Base-by-base conservation (phyloP, 768 basidiomycete species). In the Calocera viscosa region DNA sequence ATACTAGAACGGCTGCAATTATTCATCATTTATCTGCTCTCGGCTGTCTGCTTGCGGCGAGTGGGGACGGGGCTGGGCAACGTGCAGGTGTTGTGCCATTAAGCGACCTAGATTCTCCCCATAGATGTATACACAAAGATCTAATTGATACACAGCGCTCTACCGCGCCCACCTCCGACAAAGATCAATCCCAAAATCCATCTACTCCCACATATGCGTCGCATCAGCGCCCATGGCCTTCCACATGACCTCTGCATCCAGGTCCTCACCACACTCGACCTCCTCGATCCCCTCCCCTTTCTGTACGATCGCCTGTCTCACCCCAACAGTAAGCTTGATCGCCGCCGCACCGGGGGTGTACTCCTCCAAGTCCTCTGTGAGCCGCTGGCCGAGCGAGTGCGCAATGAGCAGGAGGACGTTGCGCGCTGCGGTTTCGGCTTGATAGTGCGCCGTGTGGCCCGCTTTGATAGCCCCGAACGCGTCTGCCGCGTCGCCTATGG, bases 401-500 rank as follows among this genome's bases (percentile, higher is more conserved):
- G 43, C 5, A 14, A 85, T 77, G 16, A 86, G 80, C 63, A 71
- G 73, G 5, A 84, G 53, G 32, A 86, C 75, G 67, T 86, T 87
- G n/a, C 77, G 71, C 32, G 82, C 84, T 0, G 85, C 85, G 12
- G 85, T 74, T 64, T 81, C 73, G 72, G 68, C 80, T 79, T 81
- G 79, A 35, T 49, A 11, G 41, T 63, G 60, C 1, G 66, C 71
- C 2, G 70, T 67, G n/a, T 68, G 24, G 1, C 49, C 86, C 14
- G 86, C 85, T 26, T 82, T 80, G 26, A 83, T 80, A 0, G 85
- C 86, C 5, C 84, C 84, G 43, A 41, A 53, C 67, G 84, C 84
- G 72, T 86, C 84, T 0, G 85, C 85, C 0, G 81, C 79, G 65
- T 87, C 86, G 8, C 86, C 86, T 5, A 86, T 74, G 10, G 81